Evolutionary conservation across 2,329 filamentous ascomycete species (phyloP).

Genomic region (Sphaerulina musiva): DNA sequence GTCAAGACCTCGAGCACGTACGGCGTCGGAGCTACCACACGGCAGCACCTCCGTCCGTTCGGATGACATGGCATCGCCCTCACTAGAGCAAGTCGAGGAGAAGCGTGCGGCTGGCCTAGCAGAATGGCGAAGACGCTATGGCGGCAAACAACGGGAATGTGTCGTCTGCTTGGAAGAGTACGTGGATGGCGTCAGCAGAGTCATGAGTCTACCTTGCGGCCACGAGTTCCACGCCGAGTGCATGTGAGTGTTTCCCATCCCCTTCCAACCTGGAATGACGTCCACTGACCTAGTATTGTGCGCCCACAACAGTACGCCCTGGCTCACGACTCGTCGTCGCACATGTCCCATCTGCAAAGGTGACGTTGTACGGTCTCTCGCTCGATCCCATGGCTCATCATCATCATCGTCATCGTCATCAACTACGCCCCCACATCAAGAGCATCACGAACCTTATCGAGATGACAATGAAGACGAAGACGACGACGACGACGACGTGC

Average conservation of each 20-base stretch:
- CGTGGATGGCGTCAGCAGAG: slow-evolving; percentile 82
- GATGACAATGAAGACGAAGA: slow-evolving; percentile 24
- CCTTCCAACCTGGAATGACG: background rate
- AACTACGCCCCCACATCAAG: slow-evolving; percentile 10
- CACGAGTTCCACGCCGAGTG: slow-evolving; percentile 97
- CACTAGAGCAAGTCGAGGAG: slow-evolving; percentile 42
- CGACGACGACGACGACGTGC: slow-evolving; percentile 28
- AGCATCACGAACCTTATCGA: slow-evolving; percentile 13
- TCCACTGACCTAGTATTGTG: background rate
- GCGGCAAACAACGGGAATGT: slow-evolving; percentile 70
- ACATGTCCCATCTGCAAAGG: slow-evolving; percentile 99
- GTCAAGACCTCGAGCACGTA: slow-evolving; percentile 58
- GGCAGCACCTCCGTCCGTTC: slow-evolving; percentile 26
- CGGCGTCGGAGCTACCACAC: slow-evolving; percentile 53
- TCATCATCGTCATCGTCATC: slow-evolving; percentile 17
- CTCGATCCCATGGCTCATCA: slow-evolving; percentile 20
- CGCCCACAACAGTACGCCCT: slow-evolving; percentile 68
- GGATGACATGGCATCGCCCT: slow-evolving; percentile 24
- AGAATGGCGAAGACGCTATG: slow-evolving; percentile 53
- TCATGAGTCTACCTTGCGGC: slow-evolving; percentile 95
- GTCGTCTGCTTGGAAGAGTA: slow-evolving; percentile 97
- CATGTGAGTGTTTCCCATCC: slow-evolving; percentile 64
- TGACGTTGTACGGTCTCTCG: slow-evolving; percentile 65
- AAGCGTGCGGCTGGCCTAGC: slow-evolving; percentile 47
- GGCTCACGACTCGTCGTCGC: slow-evolving; percentile 87